Conservation (phyloP, 768 basidiomycete genomes). For the Kwoniella sp. region DNA sequence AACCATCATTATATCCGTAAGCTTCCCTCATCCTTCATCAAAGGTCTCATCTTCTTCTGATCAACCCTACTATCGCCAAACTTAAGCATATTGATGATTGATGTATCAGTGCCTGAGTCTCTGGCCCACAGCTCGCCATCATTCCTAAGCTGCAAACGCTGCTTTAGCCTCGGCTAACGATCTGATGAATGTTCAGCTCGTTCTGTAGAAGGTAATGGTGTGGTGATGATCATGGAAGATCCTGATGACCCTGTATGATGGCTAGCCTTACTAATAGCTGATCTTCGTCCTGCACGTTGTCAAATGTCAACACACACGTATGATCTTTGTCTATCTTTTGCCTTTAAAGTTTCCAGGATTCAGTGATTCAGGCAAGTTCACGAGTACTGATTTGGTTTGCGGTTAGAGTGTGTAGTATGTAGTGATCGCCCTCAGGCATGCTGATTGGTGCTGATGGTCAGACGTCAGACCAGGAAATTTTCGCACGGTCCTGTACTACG, state of each 20-base stretch:
- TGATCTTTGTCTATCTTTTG: neutral
- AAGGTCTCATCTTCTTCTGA: neutral
- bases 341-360: neutral
- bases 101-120: neutral
- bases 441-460: no score
- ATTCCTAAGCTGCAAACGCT: no score
- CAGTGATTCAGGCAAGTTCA: no score
- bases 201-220: no score
- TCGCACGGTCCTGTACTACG: neutral
- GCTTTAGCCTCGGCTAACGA: no score
- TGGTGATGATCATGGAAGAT: neutral
- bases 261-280: neutral
- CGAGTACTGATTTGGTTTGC: no score
- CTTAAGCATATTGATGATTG: neutral
- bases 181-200: no score
- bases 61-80: no score
- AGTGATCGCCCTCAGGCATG: no score
- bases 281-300: neutral
- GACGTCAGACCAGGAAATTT: neutral
- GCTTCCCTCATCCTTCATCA: neutral
- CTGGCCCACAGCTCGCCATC: neutral
- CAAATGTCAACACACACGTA: neutral
- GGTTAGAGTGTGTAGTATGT: no score
- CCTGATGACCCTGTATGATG: neutral
- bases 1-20: no score